Base-by-base conservation (phyloP, 169 alveolate species). In the Cryptosporidium parvum region DNA sequence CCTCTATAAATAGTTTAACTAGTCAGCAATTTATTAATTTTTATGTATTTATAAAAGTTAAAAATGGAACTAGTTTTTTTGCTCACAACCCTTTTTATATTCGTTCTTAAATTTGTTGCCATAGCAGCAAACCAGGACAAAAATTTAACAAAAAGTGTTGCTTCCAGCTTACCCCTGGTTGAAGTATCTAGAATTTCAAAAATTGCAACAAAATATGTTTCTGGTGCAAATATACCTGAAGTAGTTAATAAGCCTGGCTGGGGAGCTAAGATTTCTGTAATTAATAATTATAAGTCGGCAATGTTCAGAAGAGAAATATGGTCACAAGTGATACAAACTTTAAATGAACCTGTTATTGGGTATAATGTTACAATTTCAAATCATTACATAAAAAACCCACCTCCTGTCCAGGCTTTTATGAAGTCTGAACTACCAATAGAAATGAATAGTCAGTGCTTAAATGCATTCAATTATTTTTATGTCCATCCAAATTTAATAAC, bases 171-270 rank as follows among this genome's bases (percentile, higher is more conserved):
- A 56, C 70, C 75, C 23, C 45, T 80, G 4, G n/a, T 33, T 42
- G 89, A 80, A 29, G 59, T 80, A 42, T 59, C 89, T 23, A 37
- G 80, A 29, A 62, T 59, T 26, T 80, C 89, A 9, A 80, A 65
- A 62, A 62, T 59, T 61, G 89, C 89, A 12, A 42, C 89, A 4
- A 80, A 39, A 65, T 80, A 61, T 65, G 89, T 65, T 18, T 80
- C 89, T 37, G 89, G 75, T 26, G 89, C 89, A 42, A 45, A 61
- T 80, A 80, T 80, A 29, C 73, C 89, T 4, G 89, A 80, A 65
- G 56, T 80, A 12, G 42, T 62, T 33, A 67, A 61, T n/a, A 65
- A 80, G 23, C 89, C 89, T 39, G 48, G 35, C 10, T 75, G 80
- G 7, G 29, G 80, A 80, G 80, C 89, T 18, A 59, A 65, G 45